A percentile compares a stretch with the other conserved stretches of the same genome.
Evolutionary conservation across 129 eudicot species (phyloP).

Genomic region (Lactuca saligna): DNA sequence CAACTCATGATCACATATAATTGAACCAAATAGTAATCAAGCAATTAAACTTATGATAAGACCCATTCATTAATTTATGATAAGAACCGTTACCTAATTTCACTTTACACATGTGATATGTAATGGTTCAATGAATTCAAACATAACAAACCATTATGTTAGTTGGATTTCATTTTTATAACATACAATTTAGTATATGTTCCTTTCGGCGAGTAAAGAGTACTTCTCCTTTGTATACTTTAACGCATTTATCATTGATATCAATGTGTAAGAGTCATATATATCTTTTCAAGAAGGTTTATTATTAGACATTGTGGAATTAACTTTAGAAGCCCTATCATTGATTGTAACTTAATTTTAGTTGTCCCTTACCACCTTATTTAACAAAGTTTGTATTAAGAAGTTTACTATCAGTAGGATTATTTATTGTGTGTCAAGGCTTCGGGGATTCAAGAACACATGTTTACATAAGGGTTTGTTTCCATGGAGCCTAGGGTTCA

Average conservation of each 20-base stretch:
- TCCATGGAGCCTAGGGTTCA: too few species aligned
- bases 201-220: neutral
- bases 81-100: neutral
- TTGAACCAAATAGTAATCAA: neutral
- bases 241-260: neutral
- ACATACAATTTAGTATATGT: neutral
- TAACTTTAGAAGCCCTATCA: neutral
- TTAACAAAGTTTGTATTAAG: neutral
- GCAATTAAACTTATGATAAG: neutral
- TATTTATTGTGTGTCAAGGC: too few species aligned
- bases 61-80: neutral
- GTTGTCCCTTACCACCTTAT: neutral
- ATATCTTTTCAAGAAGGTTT: neutral
- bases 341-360: too few species aligned
- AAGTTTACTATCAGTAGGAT: neutral
- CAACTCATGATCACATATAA: neutral
- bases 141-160: neutral
- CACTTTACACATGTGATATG: neutral
- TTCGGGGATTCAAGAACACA: too few species aligned
- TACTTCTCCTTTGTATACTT: neutral
- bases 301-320: neutral
- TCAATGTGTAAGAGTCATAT: neutral
- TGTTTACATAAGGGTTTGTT: too few species aligned
- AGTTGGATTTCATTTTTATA: neutral
- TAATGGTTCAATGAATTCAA: neutral